These are phyloP conservation scores for Phytophthora litchii DNA, from an alignment of 352 stramenopile species.

Conservation along the genomic window DNA sequence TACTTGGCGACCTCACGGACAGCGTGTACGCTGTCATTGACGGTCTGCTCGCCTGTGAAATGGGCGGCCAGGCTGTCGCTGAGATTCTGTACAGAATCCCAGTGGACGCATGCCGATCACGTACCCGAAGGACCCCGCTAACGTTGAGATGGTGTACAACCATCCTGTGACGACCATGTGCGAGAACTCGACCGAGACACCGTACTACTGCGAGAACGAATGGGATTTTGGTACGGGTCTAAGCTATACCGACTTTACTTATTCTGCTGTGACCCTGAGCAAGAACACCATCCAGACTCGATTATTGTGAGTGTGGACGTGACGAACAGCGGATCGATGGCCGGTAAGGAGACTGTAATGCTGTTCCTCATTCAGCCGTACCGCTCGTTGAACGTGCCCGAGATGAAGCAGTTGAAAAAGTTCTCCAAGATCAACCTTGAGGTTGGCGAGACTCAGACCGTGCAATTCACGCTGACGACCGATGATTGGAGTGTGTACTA, in stretches of 20 bases:
- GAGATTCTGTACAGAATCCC: too few species aligned
- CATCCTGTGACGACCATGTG: constrained; percentile 34
- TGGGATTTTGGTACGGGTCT: constrained; percentile 61
- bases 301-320: constrained; percentile 26
- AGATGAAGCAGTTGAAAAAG: constrained; percentile 48
- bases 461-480: constrained; percentile 33
- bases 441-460: constrained; percentile 19
- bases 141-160: constrained; percentile 11
- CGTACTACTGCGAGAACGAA: constrained; percentile 56
- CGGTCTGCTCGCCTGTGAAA: too few species aligned
- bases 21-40: too few species aligned
- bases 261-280: constrained; percentile 40
- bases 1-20: too few species aligned
- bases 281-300: constrained; percentile 25
- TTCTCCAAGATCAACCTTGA: constrained; percentile 45
- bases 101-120: constrained; percentile 4
- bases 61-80: too few species aligned
- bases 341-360: constrained; percentile 47
- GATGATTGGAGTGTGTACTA: constrained; percentile 50
- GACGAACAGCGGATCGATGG: constrained; percentile 33
- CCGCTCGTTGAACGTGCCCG: constrained; percentile 31
- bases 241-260: constrained; percentile 68
- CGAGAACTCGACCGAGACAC: constrained; percentile 18
- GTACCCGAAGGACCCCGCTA: constrained; percentile 58
- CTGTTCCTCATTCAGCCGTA: constrained; percentile 33